A percentile compares a stretch with the other conserved stretches of the same genome.
Evolutionary conservation across 176 grass and related monocot species (phyloP).

Genomic region (Elymus sibiricus): DNA sequence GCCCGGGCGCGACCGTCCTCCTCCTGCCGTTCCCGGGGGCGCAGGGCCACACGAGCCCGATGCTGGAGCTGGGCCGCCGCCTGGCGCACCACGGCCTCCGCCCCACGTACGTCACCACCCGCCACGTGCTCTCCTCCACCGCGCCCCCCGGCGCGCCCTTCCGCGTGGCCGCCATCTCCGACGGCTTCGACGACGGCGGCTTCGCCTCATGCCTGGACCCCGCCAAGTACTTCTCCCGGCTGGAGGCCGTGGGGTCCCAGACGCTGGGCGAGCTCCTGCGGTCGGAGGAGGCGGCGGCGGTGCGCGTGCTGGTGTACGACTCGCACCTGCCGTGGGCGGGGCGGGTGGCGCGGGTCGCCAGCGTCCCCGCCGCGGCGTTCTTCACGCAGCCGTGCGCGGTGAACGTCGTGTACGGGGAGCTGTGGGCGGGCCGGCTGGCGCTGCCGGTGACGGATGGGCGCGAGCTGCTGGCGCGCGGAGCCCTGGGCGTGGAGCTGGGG

Average conservation of each 20-base stretch:
- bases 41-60: conserved; percentile 19
- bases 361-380: background rate
- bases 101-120: background rate
- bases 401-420: background rate
- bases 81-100: conserved; percentile 17
- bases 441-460: background rate
- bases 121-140: background rate
- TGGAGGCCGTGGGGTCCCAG: background rate
- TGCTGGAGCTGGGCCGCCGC: conserved; percentile 16
- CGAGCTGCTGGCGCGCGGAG: background rate
- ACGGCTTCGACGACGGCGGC: conserved; percentile 15
- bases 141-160: background rate
- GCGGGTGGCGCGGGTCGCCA: background rate
- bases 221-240: background rate
- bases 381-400: conserved; percentile 18
- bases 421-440: background rate
- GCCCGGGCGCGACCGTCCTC: background rate
- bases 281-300: background rate
- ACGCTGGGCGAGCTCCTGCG: background rate
- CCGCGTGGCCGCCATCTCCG: conserved; percentile 12
- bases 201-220: background rate
- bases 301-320: conserved; percentile 19
- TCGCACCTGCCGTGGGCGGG: conserved; percentile 6
- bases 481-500: background rate
- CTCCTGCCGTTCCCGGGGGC: background rate